Base-by-base conservation (phyloP, 2,329 filamentous ascomycete species). In the Ascochyta clinopodiicola region DNA sequence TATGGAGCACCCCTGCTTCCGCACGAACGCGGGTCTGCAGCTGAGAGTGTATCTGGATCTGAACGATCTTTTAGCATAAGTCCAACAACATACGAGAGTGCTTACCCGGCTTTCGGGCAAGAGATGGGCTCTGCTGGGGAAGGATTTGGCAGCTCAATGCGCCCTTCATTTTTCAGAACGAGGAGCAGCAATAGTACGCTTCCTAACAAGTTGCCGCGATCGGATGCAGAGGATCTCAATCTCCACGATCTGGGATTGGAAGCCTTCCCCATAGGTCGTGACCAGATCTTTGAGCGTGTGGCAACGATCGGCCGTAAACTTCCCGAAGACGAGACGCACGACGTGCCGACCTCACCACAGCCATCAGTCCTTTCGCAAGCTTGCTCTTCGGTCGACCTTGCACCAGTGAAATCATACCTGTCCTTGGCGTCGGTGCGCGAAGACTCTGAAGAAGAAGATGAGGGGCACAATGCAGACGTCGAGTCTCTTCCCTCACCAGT, bases 351-450 rank as follows among this genome's bases (percentile, higher is more conserved):
- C 36, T 72, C 71, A 2, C 69, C 72, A 8, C 62, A 62, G 8
- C 38, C 57, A 7, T 66, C 64, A 6, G 62, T 67, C 5, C 27
- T 63, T 4, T 72, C 71, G 2, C 69, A 71, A 49, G 61, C 71
- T 4, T 69, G 67, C 46, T 73, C 71, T 13, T 73, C 71, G 1
- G 64, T 65, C n/a, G 65, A 71, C 19, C 66, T 72, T 5, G 56
- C 29, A 4, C 64, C 64, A 0, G 64, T 68, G 21, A 67, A 65
- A 21, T 69, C 68, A 2, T 63, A 70, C 39, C 55, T 58, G 2
- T 72, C 69, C 3, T 47, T 74, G n/a, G 63, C 66, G 2, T 64
- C 70, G 40, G 69, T 71, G 10, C 67, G 57, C 0, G 68, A 71
- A 47, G 67, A 69, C 31, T 63, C 58, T 0, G 66, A 69, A 54